These are phyloP conservation scores for Clarireedia homoeocarpa DNA, from an alignment of 2,329 filamentous ascomycete genomes.

Conservation along the genomic window DNA sequence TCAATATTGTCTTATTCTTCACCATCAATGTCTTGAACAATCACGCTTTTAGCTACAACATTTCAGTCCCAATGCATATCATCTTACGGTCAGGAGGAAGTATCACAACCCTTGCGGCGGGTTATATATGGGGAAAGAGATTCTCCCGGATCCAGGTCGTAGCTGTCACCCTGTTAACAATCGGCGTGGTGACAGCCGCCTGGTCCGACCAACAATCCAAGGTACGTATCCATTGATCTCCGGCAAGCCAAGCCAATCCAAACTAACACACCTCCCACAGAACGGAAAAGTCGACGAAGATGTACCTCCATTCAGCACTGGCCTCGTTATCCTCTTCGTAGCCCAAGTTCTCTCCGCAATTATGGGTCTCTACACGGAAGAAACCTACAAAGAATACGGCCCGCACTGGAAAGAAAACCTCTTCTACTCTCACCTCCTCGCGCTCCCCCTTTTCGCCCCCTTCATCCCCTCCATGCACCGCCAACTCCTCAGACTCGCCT, in stretches of 20 bases:
- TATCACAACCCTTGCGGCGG: conserved; percentile 91
- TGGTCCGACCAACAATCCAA: conserved; percentile 85
- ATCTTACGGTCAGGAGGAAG: conserved; percentile 92
- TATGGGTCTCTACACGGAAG: conserved; percentile 92
- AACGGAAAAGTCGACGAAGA: conserved; percentile 23
- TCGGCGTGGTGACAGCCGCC: conserved; percentile 80
- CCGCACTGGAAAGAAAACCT: conserved; percentile 92
- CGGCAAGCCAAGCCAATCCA: neutral
- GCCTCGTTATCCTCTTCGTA: conserved; percentile 74
- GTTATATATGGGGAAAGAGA: conserved; percentile 74
- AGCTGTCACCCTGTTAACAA: conserved; percentile 74
- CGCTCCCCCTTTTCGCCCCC: conserved; percentile 67
- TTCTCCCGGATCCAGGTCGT: conserved; percentile 75
- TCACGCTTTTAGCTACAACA: conserved; percentile 93
- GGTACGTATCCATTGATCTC: conserved; percentile 37
- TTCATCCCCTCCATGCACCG: conserved; percentile 57
- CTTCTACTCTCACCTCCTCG: conserved; percentile 81
- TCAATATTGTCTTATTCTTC: conserved; percentile 88
- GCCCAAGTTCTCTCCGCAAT: conserved; percentile 87
- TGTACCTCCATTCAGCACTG: conserved; percentile 51
- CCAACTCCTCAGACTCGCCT: conserved; percentile 56
- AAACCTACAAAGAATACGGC: conserved; percentile 78
- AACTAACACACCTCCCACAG: conserved; percentile 17
- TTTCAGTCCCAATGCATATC: conserved; percentile 94
- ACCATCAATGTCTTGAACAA: conserved; percentile 95